phyloP scores from a whole-genome alignment of 371 early-diverging fungal genomes.

The Parasitella parasitica region DNA sequence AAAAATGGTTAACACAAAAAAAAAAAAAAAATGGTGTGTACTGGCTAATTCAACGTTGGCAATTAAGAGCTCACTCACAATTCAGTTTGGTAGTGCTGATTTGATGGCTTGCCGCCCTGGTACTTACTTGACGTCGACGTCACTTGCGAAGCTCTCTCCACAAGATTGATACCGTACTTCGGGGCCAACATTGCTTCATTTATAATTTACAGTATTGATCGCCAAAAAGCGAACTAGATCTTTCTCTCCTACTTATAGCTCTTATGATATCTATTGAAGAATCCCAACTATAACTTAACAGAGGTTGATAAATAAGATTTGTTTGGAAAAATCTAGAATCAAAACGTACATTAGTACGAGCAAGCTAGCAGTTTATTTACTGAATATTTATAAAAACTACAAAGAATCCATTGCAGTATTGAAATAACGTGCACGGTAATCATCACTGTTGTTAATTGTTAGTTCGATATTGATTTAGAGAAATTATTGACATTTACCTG shows the following conservation, averaged over 20 bases:
- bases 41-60: background rate
- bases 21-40: background rate
- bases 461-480: no score
- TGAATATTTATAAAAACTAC: background rate
- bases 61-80: no score
- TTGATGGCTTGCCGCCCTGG: background rate
- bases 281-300: no score
- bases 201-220: no score
- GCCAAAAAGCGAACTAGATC: no score
- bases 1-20: conserved; percentile 5
- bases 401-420: conserved; percentile 9
- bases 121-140: background rate
- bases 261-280: no score
- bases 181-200: no score
- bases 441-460: no score
- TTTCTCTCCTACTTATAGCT: no score
- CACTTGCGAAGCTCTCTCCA: background rate
- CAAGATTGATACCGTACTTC: background rate
- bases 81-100: background rate
- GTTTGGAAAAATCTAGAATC: no score
- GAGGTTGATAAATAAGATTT: no score
- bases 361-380: background rate
- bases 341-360: no score
- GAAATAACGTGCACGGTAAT: conserved; percentile 52
- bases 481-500: conserved; percentile 49